Conservation (phyloP, 2,329 filamentous ascomycete species). For the Apiospora rasikravindrae region DNA sequence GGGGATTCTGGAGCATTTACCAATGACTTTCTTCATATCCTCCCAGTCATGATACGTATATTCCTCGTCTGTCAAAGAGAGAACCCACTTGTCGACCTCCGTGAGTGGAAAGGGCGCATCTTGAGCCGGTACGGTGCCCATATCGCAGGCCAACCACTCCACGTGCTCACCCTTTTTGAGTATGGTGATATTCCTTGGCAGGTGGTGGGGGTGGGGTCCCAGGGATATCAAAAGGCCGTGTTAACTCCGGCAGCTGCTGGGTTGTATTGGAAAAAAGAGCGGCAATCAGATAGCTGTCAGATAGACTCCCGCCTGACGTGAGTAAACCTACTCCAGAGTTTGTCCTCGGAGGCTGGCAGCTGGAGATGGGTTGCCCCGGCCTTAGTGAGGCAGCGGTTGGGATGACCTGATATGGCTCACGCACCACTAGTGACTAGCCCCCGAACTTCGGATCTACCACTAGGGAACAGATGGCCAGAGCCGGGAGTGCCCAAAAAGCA, state of each 20-base stretch:
- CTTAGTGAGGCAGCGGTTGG: background rate
- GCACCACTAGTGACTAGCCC: background rate
- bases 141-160: background rate
- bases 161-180: background rate
- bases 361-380: background rate
- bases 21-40: constrained; percentile 70
- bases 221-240: background rate
- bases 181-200: background rate
- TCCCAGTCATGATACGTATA: constrained; percentile 77
- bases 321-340: background rate
- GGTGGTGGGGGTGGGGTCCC: constrained; percentile 2
- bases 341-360: background rate
- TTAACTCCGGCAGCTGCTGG: background rate
- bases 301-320: background rate
- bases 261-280: background rate
- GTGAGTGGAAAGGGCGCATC: constrained; percentile 64
- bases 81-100: constrained; percentile 61
- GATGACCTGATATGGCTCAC: background rate
- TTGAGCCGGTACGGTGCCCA: constrained; percentile 43
- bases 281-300: background rate
- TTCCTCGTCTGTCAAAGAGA: constrained; percentile 70
- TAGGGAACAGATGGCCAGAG: background rate
- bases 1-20: constrained; percentile 45
- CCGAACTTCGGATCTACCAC: constrained; percentile 5
- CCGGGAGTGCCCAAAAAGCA: background rate